Percentiles rank a stretch among this genome's conserved stretches.
phyloP scores from a whole-genome alignment of 371 early-diverging fungal genomes.

The Nematocida major region DNA sequence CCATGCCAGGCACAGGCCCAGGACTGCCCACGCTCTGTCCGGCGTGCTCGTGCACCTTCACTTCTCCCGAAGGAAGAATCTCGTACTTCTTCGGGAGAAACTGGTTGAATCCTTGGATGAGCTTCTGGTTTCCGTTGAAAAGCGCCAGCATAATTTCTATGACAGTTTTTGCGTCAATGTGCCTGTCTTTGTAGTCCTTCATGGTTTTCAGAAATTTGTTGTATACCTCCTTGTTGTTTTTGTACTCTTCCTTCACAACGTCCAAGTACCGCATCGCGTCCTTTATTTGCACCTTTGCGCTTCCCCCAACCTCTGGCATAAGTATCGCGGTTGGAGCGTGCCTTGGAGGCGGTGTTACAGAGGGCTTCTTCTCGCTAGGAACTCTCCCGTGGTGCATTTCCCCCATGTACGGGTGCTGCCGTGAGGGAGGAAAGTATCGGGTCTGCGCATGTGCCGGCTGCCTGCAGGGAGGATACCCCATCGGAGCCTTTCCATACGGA shows the following conservation, averaged over 20 bases:
- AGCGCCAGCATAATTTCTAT: conserved; percentile 85
- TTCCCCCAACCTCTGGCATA: conserved; percentile 47
- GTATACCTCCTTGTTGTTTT: conserved; percentile 83
- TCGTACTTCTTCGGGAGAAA: conserved; percentile 90
- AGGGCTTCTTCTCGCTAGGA: neutral
- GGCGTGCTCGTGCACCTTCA: conserved; percentile 21
- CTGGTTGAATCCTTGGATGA: conserved; percentile 94
- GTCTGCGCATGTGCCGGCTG: conserved; percentile 44
- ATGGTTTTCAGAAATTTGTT: conserved; percentile 93
- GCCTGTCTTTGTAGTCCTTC: conserved; percentile 95
- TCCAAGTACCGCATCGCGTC: conserved; percentile 94
- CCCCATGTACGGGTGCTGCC: conserved; percentile 41
- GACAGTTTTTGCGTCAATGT: conserved; percentile 90
- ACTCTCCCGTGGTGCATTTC: conserved; percentile 7
- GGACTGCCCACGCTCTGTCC: neutral
- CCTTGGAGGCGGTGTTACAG: neutral
- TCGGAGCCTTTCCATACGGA: conserved; percentile 8
- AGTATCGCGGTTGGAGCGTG: conserved; percentile 29
- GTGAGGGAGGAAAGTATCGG: conserved; percentile 37
- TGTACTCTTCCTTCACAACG: conserved; percentile 83
- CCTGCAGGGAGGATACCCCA: conserved; percentile 44
- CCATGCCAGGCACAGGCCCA: neutral
- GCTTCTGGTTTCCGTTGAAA: conserved; percentile 78
- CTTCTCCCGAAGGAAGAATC: conserved; percentile 69
- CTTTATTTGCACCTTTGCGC: conserved; percentile 61